phyloP scores from a whole-genome alignment of 2,329 filamentous ascomycete genomes.

The Huntiella abstrusa region DNA sequence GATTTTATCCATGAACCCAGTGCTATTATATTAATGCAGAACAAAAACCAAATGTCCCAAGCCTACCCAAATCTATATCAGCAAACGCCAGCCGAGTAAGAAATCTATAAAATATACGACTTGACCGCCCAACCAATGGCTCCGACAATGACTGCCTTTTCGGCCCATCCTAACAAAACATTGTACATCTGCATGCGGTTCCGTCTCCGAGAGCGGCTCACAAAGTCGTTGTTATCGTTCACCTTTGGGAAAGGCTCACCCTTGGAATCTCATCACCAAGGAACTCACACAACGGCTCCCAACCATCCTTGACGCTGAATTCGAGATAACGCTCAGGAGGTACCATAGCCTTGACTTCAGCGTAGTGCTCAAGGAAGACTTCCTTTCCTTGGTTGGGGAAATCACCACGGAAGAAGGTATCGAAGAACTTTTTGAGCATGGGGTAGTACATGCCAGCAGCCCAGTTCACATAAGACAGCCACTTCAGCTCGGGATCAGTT shows the following conservation, averaged over 20 bases:
- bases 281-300: conserved; percentile 22
- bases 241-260: conserved; percentile 19
- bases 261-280: conserved; percentile 19
- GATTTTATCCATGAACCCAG: too few relatives aligned
- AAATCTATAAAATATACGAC: not conserved
- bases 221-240: conserved; percentile 21
- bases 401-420: conserved; percentile 48
- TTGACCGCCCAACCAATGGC: conserved; percentile 1
- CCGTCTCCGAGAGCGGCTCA: conserved; percentile 17
- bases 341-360: conserved; percentile 18
- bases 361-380: conserved; percentile 30
- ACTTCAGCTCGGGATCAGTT: conserved; percentile 27
- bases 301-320: conserved; percentile 20
- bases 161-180: conserved; percentile 15
- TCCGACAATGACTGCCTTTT: not conserved
- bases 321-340: conserved; percentile 16
- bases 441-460: conserved; percentile 36
- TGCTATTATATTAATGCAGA: too few relatives aligned
- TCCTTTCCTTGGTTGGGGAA: conserved; percentile 47
- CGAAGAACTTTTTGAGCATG: conserved; percentile 52
- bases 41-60: too few relatives aligned
- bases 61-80: too few relatives aligned
- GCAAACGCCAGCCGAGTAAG: too few relatives aligned
- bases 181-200: conserved; percentile 21
- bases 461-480: conserved; percentile 27